Evolutionary conservation across 352 stramenopile species (phyloP).

Genomic region (Globisporangium mamillatum): DNA sequence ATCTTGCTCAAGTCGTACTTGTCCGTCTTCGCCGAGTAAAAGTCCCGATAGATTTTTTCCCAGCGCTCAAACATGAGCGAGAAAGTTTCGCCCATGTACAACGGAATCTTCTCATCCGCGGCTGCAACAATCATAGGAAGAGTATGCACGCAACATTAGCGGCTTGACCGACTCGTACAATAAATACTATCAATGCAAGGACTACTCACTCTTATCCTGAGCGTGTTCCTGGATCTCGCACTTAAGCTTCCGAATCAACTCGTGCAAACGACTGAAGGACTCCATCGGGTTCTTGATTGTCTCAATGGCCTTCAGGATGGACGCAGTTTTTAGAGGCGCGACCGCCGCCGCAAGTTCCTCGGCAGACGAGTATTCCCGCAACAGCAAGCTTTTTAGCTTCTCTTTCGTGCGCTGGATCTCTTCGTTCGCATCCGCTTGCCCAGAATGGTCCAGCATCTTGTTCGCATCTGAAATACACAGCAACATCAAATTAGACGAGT

Average conservation of each 20-base stretch:
- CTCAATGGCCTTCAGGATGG: constrained; percentile 72
- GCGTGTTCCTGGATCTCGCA: constrained; percentile 71
- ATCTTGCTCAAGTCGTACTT: constrained; percentile 96
- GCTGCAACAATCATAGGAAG: constrained; percentile 50
- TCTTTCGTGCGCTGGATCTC: constrained; percentile 80
- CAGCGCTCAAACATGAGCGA: constrained; percentile 91
- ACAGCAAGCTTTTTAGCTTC: constrained; percentile 91
- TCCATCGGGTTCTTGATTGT: constrained; percentile 85
- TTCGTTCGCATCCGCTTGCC: constrained; percentile 96
- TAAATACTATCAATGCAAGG: not conserved
- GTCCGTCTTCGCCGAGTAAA: constrained; percentile 90
- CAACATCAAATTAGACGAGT: not conserved
- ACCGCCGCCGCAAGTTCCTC: constrained; percentile 68
- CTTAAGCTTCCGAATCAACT: constrained; percentile 76
- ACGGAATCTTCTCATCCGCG: constrained; percentile 74
- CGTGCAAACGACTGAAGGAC: constrained; percentile 59
- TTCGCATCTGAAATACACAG: constrained; percentile 57
- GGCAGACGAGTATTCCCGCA: constrained; percentile 64
- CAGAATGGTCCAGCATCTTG: constrained; percentile 98
- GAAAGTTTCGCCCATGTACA: constrained; percentile 98
- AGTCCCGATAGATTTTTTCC: constrained; percentile 93
- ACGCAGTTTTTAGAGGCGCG: constrained; percentile 70
- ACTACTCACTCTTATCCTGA: constrained; percentile 58
- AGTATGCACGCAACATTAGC: not conserved
- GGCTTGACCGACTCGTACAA: not conserved